Conservation (phyloP, 2,329 filamentous ascomycete species). For the Exophiala dermatitidis region DNA sequence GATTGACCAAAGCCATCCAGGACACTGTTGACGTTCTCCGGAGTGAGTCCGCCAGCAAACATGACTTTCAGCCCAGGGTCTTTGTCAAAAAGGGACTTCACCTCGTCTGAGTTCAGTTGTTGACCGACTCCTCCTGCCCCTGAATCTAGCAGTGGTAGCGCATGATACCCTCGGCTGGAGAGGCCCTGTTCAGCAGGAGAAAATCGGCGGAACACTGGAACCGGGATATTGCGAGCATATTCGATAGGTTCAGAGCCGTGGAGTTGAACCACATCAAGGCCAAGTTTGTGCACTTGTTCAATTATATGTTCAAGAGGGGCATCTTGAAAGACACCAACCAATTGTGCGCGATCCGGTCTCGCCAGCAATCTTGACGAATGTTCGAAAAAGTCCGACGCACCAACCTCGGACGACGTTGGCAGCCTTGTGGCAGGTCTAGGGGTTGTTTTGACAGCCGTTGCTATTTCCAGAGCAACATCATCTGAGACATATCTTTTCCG, state of each 20-base stretch:
- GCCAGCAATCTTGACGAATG: slow-evolving; percentile 44
- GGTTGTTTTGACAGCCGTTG: slow-evolving; percentile 60
- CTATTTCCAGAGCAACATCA: slow-evolving; percentile 73
- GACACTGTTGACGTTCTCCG: slow-evolving; percentile 65
- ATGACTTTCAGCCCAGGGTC: slow-evolving; percentile 68
- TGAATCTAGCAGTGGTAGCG: slow-evolving; percentile 76
- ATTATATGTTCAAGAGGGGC: slow-evolving; percentile 79
- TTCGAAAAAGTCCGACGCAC: slow-evolving; percentile 64
- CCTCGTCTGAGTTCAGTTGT: slow-evolving; percentile 62
- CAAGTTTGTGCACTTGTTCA: slow-evolving; percentile 65
- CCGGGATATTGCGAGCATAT: slow-evolving; percentile 81
- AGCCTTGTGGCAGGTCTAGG: slow-evolving; percentile 30
- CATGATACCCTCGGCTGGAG: slow-evolving; percentile 70
- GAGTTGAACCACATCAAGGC: slow-evolving; percentile 82
- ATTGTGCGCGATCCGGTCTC: slow-evolving; percentile 56
- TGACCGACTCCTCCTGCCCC: slow-evolving; percentile 76
- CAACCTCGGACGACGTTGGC: slow-evolving; percentile 28
- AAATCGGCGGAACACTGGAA: slow-evolving; percentile 85
- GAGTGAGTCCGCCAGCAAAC: slow-evolving; percentile 75
- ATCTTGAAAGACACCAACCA: slow-evolving; percentile 92
- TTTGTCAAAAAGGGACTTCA: slow-evolving; percentile 57
- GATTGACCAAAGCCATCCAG: slow-evolving; percentile 57
- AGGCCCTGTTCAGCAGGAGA: slow-evolving; percentile 67
- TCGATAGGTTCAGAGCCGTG: slow-evolving; percentile 89
- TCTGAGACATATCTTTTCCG: slow-evolving; percentile 72